These are phyloP conservation scores for Aspergillus fischeri DNA, from an alignment of 2,329 filamentous ascomycete genomes.

Conservation along the genomic window DNA sequence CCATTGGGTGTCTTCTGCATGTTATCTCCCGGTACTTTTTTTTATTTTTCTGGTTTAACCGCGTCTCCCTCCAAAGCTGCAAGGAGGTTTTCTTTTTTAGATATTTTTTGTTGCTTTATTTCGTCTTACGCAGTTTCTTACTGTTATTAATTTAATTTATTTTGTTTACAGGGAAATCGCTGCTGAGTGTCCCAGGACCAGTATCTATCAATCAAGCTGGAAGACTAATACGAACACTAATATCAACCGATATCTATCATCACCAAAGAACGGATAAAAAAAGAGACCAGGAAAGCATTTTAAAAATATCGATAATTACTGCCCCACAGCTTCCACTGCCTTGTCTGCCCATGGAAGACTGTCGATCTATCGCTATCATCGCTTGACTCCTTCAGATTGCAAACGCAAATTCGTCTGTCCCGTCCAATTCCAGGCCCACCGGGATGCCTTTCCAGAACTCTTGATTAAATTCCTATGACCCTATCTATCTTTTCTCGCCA, in stretches of 20 bases:
- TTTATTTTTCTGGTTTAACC: not conserved
- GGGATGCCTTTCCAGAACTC: constrained; percentile 11
- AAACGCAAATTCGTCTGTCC: constrained; percentile 5
- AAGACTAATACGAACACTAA: not conserved
- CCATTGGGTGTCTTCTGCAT: not conserved
- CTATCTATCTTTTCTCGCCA: not conserved
- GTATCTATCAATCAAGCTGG: not conserved
- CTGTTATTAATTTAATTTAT: not conserved
- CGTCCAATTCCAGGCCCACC: constrained; percentile 5
- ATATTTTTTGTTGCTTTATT: too few species aligned
- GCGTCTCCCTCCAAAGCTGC: not conserved
- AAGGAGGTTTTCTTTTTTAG: not conserved
- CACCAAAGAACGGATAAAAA: not conserved
- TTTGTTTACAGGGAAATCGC: not conserved
- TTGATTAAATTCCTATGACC: not conserved
- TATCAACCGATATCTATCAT: not conserved
- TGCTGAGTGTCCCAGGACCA: not conserved
- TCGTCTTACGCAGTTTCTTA: not conserved
- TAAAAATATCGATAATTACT: not conserved
- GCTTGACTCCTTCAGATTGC: constrained; percentile 2
- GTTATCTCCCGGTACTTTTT: not conserved
- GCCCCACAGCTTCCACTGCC: not conserved
- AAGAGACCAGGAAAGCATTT: not conserved
- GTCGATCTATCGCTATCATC: constrained; percentile 2
- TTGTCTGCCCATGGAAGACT: not conserved